Evolutionary conservation across 148 eudicot genomes (phyloP), one percentile per base, ranked within the genome.

Genomic region (Camellia lanceoleosa): DNA sequence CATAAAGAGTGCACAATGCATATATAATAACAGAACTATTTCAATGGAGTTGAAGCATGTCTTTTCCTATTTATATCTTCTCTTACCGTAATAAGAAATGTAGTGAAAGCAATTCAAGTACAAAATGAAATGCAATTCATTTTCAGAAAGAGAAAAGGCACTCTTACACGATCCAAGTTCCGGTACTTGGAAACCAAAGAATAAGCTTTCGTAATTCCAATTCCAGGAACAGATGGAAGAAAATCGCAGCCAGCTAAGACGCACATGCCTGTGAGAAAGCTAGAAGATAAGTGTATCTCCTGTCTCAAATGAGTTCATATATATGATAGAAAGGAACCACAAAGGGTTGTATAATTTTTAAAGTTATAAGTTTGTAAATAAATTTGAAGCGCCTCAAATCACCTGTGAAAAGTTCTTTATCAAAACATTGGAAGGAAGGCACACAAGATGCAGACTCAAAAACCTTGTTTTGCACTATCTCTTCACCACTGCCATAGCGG

Each of bases 201-300:
- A 88, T 90, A 83, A 80, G 98, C 94, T 85, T 87, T 93, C 46
- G 74, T 76, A 65, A 90, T 90, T 75, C 98, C 98, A 70, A 93
- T 92, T 69, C 98, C 94, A 77, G 94, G 94, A 77, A 93, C 89
- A 64, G 98, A 93, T 78, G 92, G 90, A 85, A 93, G 94, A 80
- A 93, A 93, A 83, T 93, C 98, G 84, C 98, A 90, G 64, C 98
- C 95, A 67, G 95, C 98, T 81, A 93, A 83, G 78, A 93, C 91
- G 78, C 94, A 93, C 96, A 93, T 93, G 63, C 90, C 95, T 93
- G 91, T 81, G 77, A 59, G 78, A 73, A 54, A 42, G 13, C 47
- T 7, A 54, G 10, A 78, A n/a, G 20, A 41, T 66, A 14, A 65
- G 23, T n/a, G 10, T n/a, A 23, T 38, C 5, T 49, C 16, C 0